These are phyloP conservation scores for Bondarzewia mesenterica DNA, from an alignment of 1,284 basidiomycete species.

Conservation along the genomic window DNA sequence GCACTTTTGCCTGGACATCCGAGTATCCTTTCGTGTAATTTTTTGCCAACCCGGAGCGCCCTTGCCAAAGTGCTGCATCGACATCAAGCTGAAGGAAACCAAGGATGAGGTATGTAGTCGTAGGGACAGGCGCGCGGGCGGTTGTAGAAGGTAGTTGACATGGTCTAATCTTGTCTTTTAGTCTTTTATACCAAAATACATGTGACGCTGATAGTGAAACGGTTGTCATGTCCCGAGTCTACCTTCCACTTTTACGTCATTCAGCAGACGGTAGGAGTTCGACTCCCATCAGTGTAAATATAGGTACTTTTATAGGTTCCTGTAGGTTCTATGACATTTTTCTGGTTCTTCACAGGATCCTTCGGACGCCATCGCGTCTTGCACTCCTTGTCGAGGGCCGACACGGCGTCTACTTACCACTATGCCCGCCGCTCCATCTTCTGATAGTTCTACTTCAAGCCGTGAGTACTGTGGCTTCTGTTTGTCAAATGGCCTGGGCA, in stretches of 20 bases:
- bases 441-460: neutral
- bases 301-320: no score
- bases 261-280: slow-evolving; percentile 81
- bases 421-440: neutral
- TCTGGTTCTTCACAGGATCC: slow-evolving; percentile 13
- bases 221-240: slow-evolving; percentile 83
- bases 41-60: slow-evolving; percentile 82
- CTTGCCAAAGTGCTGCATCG: slow-evolving; percentile 64
- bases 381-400: no score
- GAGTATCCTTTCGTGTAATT: slow-evolving; percentile 96
- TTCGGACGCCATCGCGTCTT: no score
- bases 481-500: no score
- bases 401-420: no score
- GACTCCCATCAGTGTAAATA: slow-evolving; percentile 71
- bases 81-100: slow-evolving; percentile 16
- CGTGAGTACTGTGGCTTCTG: neutral
- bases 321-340: no score
- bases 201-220: slow-evolving; percentile 61
- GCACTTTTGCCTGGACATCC: slow-evolving; percentile 89
- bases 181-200: neutral
- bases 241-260: no score
- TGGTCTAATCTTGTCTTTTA: neutral
- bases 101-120: neutral
- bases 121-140: neutral
- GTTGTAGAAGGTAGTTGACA: neutral